Conservation (phyloP, 208 protist species). For the Porcisia deanei region DNA sequence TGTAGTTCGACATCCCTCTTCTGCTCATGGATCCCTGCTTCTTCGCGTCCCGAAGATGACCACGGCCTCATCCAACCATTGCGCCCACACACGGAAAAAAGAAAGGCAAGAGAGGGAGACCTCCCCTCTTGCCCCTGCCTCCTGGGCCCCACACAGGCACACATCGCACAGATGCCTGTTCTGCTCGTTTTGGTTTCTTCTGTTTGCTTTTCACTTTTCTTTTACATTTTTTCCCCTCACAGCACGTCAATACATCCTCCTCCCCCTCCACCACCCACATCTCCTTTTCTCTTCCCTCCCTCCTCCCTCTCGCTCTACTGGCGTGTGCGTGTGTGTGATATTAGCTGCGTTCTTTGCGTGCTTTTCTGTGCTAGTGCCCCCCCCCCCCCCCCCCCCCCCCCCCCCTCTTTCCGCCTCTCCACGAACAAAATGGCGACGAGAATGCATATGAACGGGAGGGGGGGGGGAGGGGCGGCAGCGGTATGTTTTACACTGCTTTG, state of each 20-base stretch:
- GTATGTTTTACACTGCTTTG: neutral
- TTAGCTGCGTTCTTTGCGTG: neutral
- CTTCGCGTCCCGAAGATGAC: no score
- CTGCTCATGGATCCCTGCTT: neutral
- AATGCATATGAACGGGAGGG: neutral
- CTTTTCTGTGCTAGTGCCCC: neutral
- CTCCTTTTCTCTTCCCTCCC: neutral
- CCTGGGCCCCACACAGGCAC: neutral
- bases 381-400: neutral
- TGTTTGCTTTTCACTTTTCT: neutral
- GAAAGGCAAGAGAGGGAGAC: no score
- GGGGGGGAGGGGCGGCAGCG: neutral
- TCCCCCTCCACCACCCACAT: neutral
- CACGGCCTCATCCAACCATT: neutral
- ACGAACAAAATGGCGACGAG: neutral
- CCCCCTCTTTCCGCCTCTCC: neutral
- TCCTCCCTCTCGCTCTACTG: neutral
- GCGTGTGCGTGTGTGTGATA: neutral
- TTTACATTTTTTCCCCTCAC: neutral
- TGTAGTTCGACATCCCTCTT: neutral
- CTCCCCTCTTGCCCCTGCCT: neutral
- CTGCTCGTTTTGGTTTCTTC: neutral
- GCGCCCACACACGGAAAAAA: neutral
- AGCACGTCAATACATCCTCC: neutral
- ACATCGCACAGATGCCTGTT: neutral